Evolutionary conservation across 345 rosid species (phyloP).

Genomic region (Citrus glauca): DNA sequence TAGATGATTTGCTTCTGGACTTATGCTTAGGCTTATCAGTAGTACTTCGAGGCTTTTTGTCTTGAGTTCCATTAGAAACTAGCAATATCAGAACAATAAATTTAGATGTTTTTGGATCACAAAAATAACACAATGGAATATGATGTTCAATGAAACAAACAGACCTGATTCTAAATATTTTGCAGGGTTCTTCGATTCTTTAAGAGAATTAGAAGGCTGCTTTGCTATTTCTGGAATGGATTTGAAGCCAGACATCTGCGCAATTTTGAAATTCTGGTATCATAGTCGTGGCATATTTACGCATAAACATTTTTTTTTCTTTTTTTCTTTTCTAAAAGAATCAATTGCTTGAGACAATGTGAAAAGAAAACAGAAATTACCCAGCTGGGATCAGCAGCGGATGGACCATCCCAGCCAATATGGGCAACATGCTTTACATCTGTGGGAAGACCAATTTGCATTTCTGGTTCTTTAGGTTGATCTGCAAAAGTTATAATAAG

Average conservation of each 20-base stretch:
- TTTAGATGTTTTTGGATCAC: background rate
- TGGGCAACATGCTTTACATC: slow-evolving; percentile 86
- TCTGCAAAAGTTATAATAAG: slow-evolving; percentile 24
- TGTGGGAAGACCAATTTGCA: slow-evolving; percentile 69
- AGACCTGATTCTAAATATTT: slow-evolving; percentile 17
- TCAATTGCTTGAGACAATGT: background rate
- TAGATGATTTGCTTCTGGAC: slow-evolving; percentile 26
- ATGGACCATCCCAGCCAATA: slow-evolving; percentile 67
- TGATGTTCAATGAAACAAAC: background rate
- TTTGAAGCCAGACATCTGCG: slow-evolving; percentile 45
- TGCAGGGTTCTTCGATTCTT: background rate
- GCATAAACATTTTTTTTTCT: background rate
- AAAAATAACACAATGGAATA: background rate
- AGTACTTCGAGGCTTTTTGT: slow-evolving; percentile 3
- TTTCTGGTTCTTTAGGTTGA: slow-evolving; percentile 48
- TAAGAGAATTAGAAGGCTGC: slow-evolving; percentile 8
- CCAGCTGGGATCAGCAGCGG: slow-evolving; percentile 54
- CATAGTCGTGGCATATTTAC: background rate
- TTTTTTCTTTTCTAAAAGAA: no score
- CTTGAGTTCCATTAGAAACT: background rate
- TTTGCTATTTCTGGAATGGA: slow-evolving; percentile 9
- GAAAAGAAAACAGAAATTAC: slow-evolving; percentile 22
- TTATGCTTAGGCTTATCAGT: slow-evolving; percentile 34
- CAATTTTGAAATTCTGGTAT: background rate
- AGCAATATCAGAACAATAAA: background rate